Percentiles rank a stretch among this genome's conserved stretches.
These are phyloP conservation scores for Monosiga brevicollis DNA, from an alignment of 78 protist species.

Conservation along the genomic window DNA sequence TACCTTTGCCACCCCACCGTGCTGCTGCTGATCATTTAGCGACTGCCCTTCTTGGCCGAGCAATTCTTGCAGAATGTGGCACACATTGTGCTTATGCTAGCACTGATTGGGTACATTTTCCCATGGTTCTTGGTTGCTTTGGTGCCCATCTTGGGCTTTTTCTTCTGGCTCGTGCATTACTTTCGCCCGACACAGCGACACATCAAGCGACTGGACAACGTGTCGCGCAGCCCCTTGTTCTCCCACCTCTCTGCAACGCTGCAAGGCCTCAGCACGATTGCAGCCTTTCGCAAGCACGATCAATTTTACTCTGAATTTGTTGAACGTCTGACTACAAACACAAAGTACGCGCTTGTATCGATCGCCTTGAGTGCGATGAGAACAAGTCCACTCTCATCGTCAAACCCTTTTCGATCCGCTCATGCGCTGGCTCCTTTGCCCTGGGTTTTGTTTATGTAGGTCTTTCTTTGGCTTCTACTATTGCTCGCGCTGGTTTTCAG, in stretches of 20 bases:
- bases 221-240: slow-evolving; percentile 38
- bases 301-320: neutral
- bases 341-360: no score
- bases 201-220: slow-evolving; percentile 41
- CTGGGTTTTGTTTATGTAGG: no score
- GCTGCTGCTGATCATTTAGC: neutral
- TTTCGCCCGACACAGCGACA: slow-evolving; percentile 23
- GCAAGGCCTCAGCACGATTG: slow-evolving; percentile 56
- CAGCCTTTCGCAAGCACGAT: slow-evolving; percentile 25
- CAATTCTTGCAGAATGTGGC: slow-evolving; percentile 1
- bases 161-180: neutral
- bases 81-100: neutral
- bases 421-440: no score
- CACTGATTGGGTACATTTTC: neutral
- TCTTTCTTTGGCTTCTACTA: slow-evolving; percentile 19
- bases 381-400: neutral
- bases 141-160: slow-evolving; percentile 11
- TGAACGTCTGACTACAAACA: neutral
- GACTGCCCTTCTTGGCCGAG: slow-evolving; percentile 4
- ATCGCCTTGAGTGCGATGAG: neutral
- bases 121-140: neutral
- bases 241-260: slow-evolving; percentile 27
- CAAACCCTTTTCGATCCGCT: neutral
- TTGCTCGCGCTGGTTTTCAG: slow-evolving; percentile 28
- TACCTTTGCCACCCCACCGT: no score